These are phyloP conservation scores for Cercospora sp. DNA, from an alignment of 2,329 filamentous ascomycete genomes.

Conservation along the genomic window DNA sequence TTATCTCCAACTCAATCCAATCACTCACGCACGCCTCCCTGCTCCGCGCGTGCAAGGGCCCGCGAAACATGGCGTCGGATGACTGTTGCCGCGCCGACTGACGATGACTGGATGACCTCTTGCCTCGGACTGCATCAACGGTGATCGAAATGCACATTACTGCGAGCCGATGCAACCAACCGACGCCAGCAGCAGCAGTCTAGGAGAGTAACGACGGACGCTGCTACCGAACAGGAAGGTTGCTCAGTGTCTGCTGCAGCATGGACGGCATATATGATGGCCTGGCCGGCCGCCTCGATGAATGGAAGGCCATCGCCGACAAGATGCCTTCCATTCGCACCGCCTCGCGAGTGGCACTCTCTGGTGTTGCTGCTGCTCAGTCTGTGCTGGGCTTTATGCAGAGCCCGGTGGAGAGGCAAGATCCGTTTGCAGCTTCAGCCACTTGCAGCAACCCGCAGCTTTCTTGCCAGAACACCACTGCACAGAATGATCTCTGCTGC, in stretches of 20 bases:
- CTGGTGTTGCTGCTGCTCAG: constrained; percentile 34
- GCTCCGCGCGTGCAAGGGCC: constrained; percentile 9
- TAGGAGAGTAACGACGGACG: constrained; percentile 6
- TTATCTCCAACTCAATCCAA: constrained; percentile 14
- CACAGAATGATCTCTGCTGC: constrained; percentile 67
- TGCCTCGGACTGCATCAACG: constrained; percentile 7
- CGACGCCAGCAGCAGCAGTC: background rate
- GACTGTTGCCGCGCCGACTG: constrained; percentile 3
- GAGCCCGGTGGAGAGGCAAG: constrained; percentile 18
- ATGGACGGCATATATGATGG: constrained; percentile 19
- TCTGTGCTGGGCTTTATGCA: constrained; percentile 29
- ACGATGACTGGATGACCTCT: constrained; percentile 10
- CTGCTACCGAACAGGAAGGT: constrained; percentile 14
- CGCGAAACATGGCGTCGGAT: constrained; percentile 12
- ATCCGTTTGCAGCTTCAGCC: constrained; percentile 22
- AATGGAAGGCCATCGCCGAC: constrained; percentile 22
- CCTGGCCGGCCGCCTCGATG: constrained; percentile 10
- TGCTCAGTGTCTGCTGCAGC: background rate
- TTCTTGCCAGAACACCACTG: constrained; percentile 65
- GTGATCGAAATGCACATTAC: constrained; percentile 10
- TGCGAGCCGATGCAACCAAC: background rate
- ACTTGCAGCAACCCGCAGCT: constrained; percentile 48
- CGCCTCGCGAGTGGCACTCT: constrained; percentile 30
- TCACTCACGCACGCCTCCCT: background rate
- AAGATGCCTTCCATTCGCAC: constrained; percentile 36